Percentiles rank a stretch among this genome's conserved stretches.
Conservation (phyloP, 768 basidiomycete species). For the Suillus sp. region DNA sequence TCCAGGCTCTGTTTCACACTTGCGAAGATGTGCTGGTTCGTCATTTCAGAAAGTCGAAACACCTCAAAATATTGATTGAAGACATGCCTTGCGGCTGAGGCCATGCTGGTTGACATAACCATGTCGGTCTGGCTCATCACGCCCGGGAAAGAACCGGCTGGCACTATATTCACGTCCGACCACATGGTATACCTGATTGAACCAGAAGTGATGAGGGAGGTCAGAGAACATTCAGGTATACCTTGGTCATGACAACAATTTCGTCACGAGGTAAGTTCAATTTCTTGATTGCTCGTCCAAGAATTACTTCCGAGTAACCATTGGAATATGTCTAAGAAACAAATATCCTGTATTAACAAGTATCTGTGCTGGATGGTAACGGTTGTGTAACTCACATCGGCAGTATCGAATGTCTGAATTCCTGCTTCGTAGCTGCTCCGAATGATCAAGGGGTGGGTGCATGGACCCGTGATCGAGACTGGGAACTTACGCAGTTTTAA, state of each 20-base stretch:
- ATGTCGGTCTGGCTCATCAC: conserved; percentile 34
- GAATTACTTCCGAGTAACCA: conserved; percentile 62
- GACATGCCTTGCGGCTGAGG: conserved; percentile 43
- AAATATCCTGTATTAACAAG: neutral
- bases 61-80: conserved; percentile 6
- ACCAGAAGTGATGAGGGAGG: neutral
- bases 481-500: conserved; percentile 47
- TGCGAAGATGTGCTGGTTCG: conserved; percentile 55
- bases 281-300: conserved; percentile 73
- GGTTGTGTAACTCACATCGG: conserved; percentile 27
- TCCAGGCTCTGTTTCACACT: conserved; percentile 45
- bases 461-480: neutral
- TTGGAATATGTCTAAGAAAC: conserved; percentile 58
- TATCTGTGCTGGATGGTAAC: neutral
- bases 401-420: conserved; percentile 38
- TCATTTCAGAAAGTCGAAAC: conserved; percentile 13
- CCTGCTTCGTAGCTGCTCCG: conserved; percentile 35
- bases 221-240: conserved; percentile 19
- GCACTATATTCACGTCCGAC: conserved; percentile 23
- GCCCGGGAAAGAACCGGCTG: conserved; percentile 14
- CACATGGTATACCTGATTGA: conserved; percentile 45
- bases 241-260: conserved; percentile 80
- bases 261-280: conserved; percentile 69
- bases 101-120: conserved; percentile 54
- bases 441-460: neutral